These are phyloP conservation scores for Saussurea involucrata DNA, from an alignment of 129 eudicot species.

Conservation along the genomic window DNA sequence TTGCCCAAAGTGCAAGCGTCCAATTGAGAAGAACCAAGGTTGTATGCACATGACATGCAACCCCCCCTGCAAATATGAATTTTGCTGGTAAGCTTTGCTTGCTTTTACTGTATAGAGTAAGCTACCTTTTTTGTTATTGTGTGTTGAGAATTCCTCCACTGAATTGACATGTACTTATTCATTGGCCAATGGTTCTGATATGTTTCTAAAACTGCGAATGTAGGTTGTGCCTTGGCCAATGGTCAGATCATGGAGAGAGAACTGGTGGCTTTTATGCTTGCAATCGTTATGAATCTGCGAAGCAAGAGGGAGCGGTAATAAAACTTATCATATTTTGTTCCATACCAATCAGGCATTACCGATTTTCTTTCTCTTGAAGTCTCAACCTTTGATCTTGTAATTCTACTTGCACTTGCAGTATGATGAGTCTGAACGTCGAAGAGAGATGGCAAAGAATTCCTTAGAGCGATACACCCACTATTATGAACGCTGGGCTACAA, in stretches of 20 bases:
- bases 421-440: slow-evolving; percentile 80
- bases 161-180: not conserved
- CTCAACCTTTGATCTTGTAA: not conserved
- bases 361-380: not conserved
- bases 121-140: not conserved
- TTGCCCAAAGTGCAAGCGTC: slow-evolving; percentile 98
- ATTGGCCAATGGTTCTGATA: not conserved
- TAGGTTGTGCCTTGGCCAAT: slow-evolving; percentile 95
- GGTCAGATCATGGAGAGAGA: slow-evolving; percentile 99
- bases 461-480: slow-evolving; percentile 94
- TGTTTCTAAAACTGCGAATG: slow-evolving; percentile 6
- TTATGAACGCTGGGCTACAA: slow-evolving; percentile 98
- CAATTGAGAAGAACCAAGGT: slow-evolving; percentile 98
- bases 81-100: slow-evolving; percentile 70
- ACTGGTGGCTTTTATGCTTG: slow-evolving; percentile 99
- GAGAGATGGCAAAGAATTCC: slow-evolving; percentile 98
- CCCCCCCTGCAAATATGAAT: slow-evolving; percentile 88
- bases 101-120: not conserved
- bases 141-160: slow-evolving; percentile 1
- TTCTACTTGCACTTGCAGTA: slow-evolving; percentile 36
- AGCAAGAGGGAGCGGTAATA: slow-evolving; percentile 81
- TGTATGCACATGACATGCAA: slow-evolving; percentile 98
- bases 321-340: slow-evolving; percentile 1
- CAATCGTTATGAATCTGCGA: slow-evolving; percentile 88
- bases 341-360: not conserved